A percentile compares a stretch with the other conserved stretches of the same genome.
Evolutionary conservation across 495 filamentous ascomycete genomes (phyloP).

Genomic region (Aspergillus cavernicola): DNA sequence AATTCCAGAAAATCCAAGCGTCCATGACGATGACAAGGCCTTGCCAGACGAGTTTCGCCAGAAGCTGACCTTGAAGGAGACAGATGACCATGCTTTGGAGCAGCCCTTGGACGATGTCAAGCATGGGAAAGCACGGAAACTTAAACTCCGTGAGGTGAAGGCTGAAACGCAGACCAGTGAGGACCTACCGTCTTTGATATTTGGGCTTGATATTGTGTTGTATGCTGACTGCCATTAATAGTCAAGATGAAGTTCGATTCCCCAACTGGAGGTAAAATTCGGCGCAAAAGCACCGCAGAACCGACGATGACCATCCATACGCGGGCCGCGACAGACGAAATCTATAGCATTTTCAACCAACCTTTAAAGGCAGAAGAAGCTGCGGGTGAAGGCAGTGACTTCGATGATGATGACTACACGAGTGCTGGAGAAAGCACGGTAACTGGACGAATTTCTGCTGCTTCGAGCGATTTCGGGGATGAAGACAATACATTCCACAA

Average conservation of each 20-base stretch:
- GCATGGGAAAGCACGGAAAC: background rate
- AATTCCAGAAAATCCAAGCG: slow-evolving; percentile 12
- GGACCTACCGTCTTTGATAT: slow-evolving; percentile 21
- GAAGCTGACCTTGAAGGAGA: slow-evolving; percentile 27
- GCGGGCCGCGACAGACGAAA: slow-evolving; percentile 91
- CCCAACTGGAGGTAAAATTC: slow-evolving; percentile 72
- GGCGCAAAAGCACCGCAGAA: slow-evolving; percentile 68
- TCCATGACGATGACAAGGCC: slow-evolving; percentile 14
- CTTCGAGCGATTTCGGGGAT: slow-evolving; percentile 62
- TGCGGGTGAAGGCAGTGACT: slow-evolving; percentile 51
- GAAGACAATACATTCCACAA: slow-evolving; percentile 51
- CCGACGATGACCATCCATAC: slow-evolving; percentile 98
- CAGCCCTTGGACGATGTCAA: slow-evolving; percentile 16
- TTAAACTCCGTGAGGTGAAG: slow-evolving; percentile 31
- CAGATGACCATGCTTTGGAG: slow-evolving; percentile 13
- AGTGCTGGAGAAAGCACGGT: slow-evolving; percentile 80
- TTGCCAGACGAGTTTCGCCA: slow-evolving; percentile 26
- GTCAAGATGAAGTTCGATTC: slow-evolving; percentile 93
- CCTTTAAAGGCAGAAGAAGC: slow-evolving; percentile 60
- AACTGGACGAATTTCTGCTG: slow-evolving; percentile 61
- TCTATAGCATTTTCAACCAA: slow-evolving; percentile 94
- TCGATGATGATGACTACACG: slow-evolving; percentile 72
- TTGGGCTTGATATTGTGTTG: background rate
- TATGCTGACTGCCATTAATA: slow-evolving; percentile 34
- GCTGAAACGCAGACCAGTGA: slow-evolving; percentile 78